Percentiles rank a stretch among this genome's conserved stretches.
Conservation (phyloP, 768 basidiomycete species). For the Scleroderma citrinum region DNA sequence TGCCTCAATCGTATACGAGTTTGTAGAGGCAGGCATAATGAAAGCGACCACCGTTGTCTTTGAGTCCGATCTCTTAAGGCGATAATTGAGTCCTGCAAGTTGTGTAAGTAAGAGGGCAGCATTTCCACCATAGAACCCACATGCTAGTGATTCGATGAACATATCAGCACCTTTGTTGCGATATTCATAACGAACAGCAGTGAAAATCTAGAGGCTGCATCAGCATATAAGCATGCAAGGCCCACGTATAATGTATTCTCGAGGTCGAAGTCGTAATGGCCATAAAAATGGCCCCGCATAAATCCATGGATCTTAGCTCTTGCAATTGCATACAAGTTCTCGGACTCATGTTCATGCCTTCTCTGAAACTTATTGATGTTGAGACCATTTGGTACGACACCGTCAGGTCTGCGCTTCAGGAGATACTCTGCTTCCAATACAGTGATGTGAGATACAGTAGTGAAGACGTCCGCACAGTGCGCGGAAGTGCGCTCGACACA, state of each 20-base stretch:
- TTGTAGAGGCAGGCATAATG: conserved; percentile 95
- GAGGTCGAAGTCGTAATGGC: conserved; percentile 93
- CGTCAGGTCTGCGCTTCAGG: conserved; percentile 95
- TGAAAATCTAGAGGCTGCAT: conserved; percentile 70
- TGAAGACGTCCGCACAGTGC: conserved; percentile 97
- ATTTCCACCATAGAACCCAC: conserved; percentile 35
- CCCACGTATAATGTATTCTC: conserved; percentile 78
- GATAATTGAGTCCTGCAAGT: conserved; percentile 47
- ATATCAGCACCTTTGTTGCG: conserved; percentile 99
- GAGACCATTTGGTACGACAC: conserved; percentile 93
- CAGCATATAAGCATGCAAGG: conserved; percentile 4
- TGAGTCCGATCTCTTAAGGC: conserved; percentile 56
- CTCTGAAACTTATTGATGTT: conserved; percentile 99
- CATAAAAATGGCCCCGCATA: conserved; percentile 95
- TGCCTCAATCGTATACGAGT: conserved; percentile 96
- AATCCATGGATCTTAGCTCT: conserved; percentile 99
- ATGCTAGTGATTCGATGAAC: conserved; percentile 96
- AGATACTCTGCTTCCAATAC: conserved; percentile 96
- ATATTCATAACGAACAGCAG: conserved; percentile 98
- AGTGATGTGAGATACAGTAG: conserved; percentile 96
- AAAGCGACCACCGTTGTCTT: conserved; percentile 91
- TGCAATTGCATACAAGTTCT: conserved; percentile 85
- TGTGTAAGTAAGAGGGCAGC: not conserved
- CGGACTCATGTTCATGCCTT: conserved; percentile 99
- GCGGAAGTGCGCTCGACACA: conserved; percentile 94